Conservation (phyloP, 148 eudicot species). For the Chenopodium album region DNA sequence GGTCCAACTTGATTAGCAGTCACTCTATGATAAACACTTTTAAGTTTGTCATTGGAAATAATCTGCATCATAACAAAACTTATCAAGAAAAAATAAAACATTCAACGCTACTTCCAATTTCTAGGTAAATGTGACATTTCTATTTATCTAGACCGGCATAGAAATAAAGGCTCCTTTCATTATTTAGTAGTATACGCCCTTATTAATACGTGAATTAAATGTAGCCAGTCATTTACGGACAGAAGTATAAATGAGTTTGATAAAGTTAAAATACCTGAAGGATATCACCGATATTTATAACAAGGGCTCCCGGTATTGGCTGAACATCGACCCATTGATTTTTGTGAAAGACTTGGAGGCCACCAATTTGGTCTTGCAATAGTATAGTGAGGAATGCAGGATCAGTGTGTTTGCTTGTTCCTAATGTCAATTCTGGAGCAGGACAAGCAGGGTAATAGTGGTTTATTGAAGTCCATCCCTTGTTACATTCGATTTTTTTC, state of each 20-base stretch:
- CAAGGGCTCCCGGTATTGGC: constrained; percentile 34
- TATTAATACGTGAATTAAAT: too few species aligned
- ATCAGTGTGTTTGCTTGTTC: constrained; percentile 42
- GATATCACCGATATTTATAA: constrained; percentile 46
- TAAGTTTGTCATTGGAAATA: constrained; percentile 34
- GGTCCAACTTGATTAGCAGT: constrained; percentile 34
- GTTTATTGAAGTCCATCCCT: constrained; percentile 12
- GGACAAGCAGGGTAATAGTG: constrained; percentile 62
- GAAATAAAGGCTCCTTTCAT: too few species aligned
- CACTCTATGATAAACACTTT: constrained; percentile 41
- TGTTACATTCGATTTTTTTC: constrained; percentile 23
- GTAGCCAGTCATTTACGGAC: too few species aligned
- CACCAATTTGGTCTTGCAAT: constrained; percentile 41
- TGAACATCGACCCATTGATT: constrained; percentile 48
- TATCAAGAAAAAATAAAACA: too few species aligned
- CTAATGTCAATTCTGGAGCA: constrained; percentile 44
- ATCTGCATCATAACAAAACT: constrained; percentile 21
- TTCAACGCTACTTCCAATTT: too few species aligned
- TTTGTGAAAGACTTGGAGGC: constrained; percentile 48
- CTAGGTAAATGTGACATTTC: too few species aligned
- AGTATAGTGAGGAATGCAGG: constrained; percentile 35
- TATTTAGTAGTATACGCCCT: too few species aligned
- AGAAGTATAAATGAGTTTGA: too few species aligned
- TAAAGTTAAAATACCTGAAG: constrained; percentile 29
- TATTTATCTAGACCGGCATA: too few species aligned